Evolutionary conservation across 371 early-diverging fungal genomes (phyloP), one percentile per base, ranked within the genome.

Genomic region (Entomophthora muscae): DNA sequence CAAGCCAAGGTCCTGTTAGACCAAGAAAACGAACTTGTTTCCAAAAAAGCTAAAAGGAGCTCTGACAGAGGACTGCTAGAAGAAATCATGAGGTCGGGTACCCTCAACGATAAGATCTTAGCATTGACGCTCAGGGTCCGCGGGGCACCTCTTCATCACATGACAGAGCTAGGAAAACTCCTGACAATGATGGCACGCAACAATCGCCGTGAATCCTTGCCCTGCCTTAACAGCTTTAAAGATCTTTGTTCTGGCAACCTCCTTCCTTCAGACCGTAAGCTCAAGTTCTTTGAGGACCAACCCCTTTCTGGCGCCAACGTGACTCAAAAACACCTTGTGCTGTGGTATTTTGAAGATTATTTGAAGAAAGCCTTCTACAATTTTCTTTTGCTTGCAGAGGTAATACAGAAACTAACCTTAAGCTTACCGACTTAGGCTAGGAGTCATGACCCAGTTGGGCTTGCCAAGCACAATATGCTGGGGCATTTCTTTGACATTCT

Each of bases 291-390:
- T 75, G 77, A 81, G 28, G 95, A 96, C 70, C 89, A 86, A 70
- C 90, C 89, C 31, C 67, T 86, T 52, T 76, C 72, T 17, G 73
- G 80, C 26, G 67, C 75, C 23, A 73, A 79, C 27, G 84, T 86
- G 2, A 77, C 78, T 22, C 74, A 77, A 32, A 70, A 76, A 64
- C 91, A 93, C 70, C 75, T 91, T 66, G 72, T 93, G 1, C 55
- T 88, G 59, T 97, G 94, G 93, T 80, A 78, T 52, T 95, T 88
- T 76, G 98, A 97, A 76, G 95, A 95, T 74, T 77, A 79, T 65
- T 72, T 97, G 63, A 97, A 97, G 72, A 87, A 85, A 66, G 70
- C 76, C 3, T 94, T 89, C 73, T 93, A 88, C 70, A 88, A 92
- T 32, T 83, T 92, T 66, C 76, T 97, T 59, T 80, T 83, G 69